phyloP scores from a whole-genome alignment of 768 basidiomycete species.

The Leccinum boreale region DNA sequence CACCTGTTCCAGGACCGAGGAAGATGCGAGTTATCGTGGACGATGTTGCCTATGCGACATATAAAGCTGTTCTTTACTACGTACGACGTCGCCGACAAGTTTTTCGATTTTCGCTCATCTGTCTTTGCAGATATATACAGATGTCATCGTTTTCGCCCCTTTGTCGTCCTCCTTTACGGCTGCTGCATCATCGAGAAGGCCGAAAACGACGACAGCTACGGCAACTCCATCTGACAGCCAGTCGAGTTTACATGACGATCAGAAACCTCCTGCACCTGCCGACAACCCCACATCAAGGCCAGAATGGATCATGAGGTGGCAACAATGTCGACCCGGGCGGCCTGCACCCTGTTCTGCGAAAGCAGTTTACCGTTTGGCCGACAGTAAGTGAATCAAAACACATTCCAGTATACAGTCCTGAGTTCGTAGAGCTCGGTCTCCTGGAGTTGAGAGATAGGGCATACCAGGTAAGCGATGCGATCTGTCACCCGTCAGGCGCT shows the following conservation, averaged over 20 bases:
- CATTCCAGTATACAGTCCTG: background rate
- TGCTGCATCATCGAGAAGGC: slow-evolving; percentile 18
- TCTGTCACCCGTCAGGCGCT: background rate
- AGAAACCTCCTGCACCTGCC: slow-evolving; percentile 3
- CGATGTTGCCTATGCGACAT: slow-evolving; percentile 62
- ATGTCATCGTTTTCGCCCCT: slow-evolving; percentile 80
- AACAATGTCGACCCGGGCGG: slow-evolving; percentile 51
- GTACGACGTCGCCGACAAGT: slow-evolving; percentile 37
- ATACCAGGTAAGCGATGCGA: slow-evolving; percentile 38
- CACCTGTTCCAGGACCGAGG: slow-evolving; percentile 40
- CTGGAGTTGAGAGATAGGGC: slow-evolving; percentile 71
- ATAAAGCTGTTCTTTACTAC: slow-evolving; percentile 72
- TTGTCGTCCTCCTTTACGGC: slow-evolving; percentile 64
- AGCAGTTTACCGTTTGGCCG: slow-evolving; percentile 79
- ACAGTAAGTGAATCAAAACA: slow-evolving; percentile 50
- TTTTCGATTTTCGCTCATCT: slow-evolving; percentile 6
- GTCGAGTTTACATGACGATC: slow-evolving; percentile 27
- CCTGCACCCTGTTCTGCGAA: slow-evolving; percentile 82
- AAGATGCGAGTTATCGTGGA: slow-evolving; percentile 52
- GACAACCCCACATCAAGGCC: slow-evolving; percentile 40
- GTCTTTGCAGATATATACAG: slow-evolving; percentile 69
- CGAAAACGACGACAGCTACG: slow-evolving; percentile 1
- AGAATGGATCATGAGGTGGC: slow-evolving; percentile 78
- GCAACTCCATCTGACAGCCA: slow-evolving; percentile 36
- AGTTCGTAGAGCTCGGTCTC: slow-evolving; percentile 60